Evolutionary conservation across 148 eudicot species (phyloP).

Genomic region (Fagopyrum homotropicum): DNA sequence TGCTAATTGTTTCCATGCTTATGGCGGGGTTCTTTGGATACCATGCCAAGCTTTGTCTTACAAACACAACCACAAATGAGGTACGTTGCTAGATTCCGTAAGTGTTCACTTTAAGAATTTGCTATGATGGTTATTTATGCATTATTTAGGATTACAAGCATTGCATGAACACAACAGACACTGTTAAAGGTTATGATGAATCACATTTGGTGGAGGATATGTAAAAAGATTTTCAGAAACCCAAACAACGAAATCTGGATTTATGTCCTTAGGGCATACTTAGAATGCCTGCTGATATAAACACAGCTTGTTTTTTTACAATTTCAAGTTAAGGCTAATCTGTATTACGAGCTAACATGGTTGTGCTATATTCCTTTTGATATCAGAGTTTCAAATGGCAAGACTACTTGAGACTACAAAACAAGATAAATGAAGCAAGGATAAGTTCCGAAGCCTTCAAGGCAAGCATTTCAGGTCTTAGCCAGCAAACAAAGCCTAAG

Average conservation of each 20-base stretch:
- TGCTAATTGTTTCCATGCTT: slow-evolving; percentile 71
- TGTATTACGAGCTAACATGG: not conserved
- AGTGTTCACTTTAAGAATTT: not conserved
- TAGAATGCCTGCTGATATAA: not conserved
- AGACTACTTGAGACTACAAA: slow-evolving; percentile 60
- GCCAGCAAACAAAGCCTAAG: slow-evolving; percentile 41
- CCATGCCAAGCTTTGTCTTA: slow-evolving; percentile 75
- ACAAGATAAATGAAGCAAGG: slow-evolving; percentile 72
- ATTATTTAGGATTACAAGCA: not conserved
- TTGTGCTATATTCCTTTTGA: slow-evolving; percentile 6
- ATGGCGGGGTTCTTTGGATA: slow-evolving; percentile 82
- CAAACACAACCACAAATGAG: slow-evolving; percentile 93
- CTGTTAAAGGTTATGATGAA: too few relatives aligned
- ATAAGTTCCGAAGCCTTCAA: slow-evolving; percentile 64
- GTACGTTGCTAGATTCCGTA: slow-evolving; percentile 23
- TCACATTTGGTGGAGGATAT: too few relatives aligned
- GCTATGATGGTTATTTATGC: not conserved
- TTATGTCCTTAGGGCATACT: too few relatives aligned
- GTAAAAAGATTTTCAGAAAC: too few relatives aligned
- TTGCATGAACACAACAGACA: not conserved
- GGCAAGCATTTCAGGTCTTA: slow-evolving; percentile 50
- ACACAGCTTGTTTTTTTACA: not conserved
- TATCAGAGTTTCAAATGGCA: slow-evolving; percentile 87
- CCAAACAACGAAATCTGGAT: too few relatives aligned
- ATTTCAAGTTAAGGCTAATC: not conserved